A percentile compares a stretch with the other conserved stretches of the same genome.
phyloP scores from a whole-genome alignment of 306 rosid species.

The Rosa chinensis region DNA sequence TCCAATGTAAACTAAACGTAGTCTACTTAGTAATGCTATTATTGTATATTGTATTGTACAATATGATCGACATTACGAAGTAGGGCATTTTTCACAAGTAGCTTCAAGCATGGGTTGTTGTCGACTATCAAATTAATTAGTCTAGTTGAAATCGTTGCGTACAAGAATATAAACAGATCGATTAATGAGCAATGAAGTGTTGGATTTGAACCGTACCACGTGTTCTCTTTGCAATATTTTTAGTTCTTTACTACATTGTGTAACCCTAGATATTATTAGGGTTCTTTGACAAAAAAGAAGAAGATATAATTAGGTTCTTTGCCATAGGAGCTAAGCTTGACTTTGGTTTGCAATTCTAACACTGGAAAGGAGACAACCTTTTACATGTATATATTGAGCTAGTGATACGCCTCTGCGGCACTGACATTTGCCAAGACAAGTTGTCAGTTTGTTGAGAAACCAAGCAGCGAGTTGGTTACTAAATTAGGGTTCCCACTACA shows the following conservation, averaged over 20 bases:
- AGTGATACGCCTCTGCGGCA: not conserved
- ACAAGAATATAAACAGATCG: not conserved
- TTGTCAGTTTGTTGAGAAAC: not conserved
- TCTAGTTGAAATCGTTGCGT: slow-evolving; percentile 9
- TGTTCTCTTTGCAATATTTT: not conserved
- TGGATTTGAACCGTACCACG: slow-evolving; percentile 9
- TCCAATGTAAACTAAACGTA: not conserved
- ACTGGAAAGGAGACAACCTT: not conserved
- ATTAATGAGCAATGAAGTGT: slow-evolving; percentile 1
- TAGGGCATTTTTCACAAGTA: not conserved
- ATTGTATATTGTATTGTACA: not conserved
- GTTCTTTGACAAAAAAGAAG: not conserved
- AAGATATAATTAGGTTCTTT: not conserved
- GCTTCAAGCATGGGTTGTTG: slow-evolving; percentile 9
- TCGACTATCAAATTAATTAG: not conserved
- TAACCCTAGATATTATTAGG: not conserved
- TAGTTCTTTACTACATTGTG: not conserved
- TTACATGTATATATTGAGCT: not conserved
- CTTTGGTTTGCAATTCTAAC: not conserved
- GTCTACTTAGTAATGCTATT: slow-evolving; percentile 3
- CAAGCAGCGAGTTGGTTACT: not conserved
- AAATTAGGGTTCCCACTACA: not conserved
- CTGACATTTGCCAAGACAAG: not conserved
- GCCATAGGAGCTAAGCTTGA: not conserved
- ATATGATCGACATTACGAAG: not conserved